These are phyloP conservation scores for Odontarrhena argentea DNA, from an alignment of 345 rosid genomes.

Conservation along the genomic window DNA sequence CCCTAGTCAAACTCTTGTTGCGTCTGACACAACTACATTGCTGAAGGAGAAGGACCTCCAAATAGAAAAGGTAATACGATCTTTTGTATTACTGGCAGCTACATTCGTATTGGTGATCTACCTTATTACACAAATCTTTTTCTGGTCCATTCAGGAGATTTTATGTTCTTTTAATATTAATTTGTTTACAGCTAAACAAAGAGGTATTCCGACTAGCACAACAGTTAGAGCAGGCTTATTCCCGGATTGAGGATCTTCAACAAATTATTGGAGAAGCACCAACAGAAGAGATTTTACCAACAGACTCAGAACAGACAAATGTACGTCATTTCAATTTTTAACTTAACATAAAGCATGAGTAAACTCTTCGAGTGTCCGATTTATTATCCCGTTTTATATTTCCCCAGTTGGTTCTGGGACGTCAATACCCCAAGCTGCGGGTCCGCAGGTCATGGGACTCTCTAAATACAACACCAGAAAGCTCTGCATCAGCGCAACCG, in stretches of 20 bases:
- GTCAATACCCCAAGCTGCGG: slow-evolving; percentile 69
- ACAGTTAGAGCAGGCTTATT: slow-evolving; percentile 56
- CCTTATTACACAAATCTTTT: slow-evolving; percentile 1
- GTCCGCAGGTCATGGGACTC: slow-evolving; percentile 68
- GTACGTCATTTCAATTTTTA: slow-evolving; percentile 11
- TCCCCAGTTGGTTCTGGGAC: slow-evolving; percentile 54
- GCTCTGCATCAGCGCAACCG: slow-evolving; percentile 47
- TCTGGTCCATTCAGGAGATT: slow-evolving; percentile 26
- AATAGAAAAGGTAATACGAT: slow-evolving; percentile 65
- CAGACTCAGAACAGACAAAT: slow-evolving; percentile 41
- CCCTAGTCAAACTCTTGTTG: slow-evolving; percentile 45
- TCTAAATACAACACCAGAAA: slow-evolving; percentile 46
- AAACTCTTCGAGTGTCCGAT: slow-evolving; percentile 22
- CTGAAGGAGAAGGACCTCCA: slow-evolving; percentile 77
- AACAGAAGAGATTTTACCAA: slow-evolving; percentile 41
- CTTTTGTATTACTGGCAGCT: slow-evolving; percentile 16
- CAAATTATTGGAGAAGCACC: slow-evolving; percentile 44
- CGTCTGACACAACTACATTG: slow-evolving; percentile 49
- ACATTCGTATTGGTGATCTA: slow-evolving; percentile 16
- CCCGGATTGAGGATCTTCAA: slow-evolving; percentile 65
- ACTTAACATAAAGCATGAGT: slow-evolving; percentile 5
- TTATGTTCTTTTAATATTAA: slow-evolving; percentile 16
- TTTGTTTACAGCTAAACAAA: slow-evolving; percentile 56
- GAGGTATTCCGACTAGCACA: slow-evolving; percentile 58
- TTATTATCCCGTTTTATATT: slow-evolving; percentile 18